Percentiles rank a stretch among this genome's conserved stretches.
phyloP scores from a whole-genome alignment of 345 rosid species.

The Dimocarpus longan region DNA sequence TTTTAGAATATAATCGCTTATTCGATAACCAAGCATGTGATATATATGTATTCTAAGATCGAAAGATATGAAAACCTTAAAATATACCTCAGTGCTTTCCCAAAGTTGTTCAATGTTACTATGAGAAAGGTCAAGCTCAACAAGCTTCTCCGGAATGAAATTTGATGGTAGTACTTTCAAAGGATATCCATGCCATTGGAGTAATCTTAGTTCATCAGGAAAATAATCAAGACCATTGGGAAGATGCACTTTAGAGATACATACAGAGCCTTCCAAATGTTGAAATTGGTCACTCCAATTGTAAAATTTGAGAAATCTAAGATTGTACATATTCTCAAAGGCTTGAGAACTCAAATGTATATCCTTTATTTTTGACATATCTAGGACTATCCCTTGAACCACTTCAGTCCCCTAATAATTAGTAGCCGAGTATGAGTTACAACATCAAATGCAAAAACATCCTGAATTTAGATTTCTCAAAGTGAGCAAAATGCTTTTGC shows the following conservation, averaged over 20 bases:
- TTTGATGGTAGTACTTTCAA: not conserved
- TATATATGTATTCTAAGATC: no score
- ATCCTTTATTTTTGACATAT: slow-evolving; percentile 4
- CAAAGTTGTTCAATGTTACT: not conserved
- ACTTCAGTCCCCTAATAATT: not conserved
- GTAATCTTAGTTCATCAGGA: not conserved
- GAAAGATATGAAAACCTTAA: no score
- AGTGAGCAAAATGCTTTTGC: no score
- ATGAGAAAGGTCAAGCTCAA: not conserved
- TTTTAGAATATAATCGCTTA: no score
- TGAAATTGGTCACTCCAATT: no score
- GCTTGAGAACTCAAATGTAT: not conserved
- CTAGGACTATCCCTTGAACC: slow-evolving; percentile 6
- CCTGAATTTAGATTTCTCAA: no score
- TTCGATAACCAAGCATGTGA: no score
- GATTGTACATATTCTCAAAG: slow-evolving; percentile 10
- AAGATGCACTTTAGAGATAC: not conserved
- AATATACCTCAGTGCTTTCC: not conserved
- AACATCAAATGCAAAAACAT: no score
- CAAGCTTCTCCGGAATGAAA: not conserved
- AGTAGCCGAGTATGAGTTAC: not conserved
- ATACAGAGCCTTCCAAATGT: no score
- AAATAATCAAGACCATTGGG: not conserved
- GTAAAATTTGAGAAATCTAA: not conserved
- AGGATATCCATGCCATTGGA: not conserved